Conservation (phyloP, 2,329 filamentous ascomycete genomes). For the Diaporthe vexans region DNA sequence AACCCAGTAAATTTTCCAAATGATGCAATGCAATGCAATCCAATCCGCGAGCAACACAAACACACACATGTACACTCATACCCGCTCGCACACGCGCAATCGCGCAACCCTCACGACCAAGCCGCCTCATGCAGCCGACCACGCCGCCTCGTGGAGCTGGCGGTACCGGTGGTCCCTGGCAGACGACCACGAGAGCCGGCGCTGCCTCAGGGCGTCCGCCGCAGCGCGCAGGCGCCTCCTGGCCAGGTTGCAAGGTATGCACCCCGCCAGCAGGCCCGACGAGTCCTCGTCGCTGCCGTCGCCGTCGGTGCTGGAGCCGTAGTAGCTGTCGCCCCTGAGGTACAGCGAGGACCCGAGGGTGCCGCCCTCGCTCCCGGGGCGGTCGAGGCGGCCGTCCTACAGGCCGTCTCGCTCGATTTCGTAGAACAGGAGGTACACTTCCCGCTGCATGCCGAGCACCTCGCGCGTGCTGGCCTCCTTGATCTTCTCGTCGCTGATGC, state of each 20-base stretch:
- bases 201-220: background rate
- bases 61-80: background rate
- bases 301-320: background rate
- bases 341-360: slow-evolving; percentile 29
- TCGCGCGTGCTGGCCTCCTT: slow-evolving; percentile 94
- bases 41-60: background rate
- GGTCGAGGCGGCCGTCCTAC: slow-evolving; percentile 34
- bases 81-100: no score
- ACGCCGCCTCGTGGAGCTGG: slow-evolving; percentile 27
- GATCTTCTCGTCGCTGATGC: slow-evolving; percentile 96
- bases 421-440: slow-evolving; percentile 97
- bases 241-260: slow-evolving; percentile 4
- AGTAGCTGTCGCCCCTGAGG: slow-evolving; percentile 11
- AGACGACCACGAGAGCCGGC: slow-evolving; percentile 26
- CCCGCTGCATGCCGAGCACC: slow-evolving; percentile 91
- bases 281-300: background rate
- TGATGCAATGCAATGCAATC: slow-evolving; percentile 10
- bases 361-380: background rate
- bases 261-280: background rate
- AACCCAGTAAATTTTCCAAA: slow-evolving; percentile 2
- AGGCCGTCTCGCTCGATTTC: slow-evolving; percentile 75
- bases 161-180: slow-evolving; percentile 23
- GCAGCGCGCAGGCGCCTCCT: background rate
- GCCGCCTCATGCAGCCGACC: background rate
- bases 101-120: background rate